Base-by-base conservation (phyloP, 2,329 filamentous ascomycete species). In the Amauroascus niger region DNA sequence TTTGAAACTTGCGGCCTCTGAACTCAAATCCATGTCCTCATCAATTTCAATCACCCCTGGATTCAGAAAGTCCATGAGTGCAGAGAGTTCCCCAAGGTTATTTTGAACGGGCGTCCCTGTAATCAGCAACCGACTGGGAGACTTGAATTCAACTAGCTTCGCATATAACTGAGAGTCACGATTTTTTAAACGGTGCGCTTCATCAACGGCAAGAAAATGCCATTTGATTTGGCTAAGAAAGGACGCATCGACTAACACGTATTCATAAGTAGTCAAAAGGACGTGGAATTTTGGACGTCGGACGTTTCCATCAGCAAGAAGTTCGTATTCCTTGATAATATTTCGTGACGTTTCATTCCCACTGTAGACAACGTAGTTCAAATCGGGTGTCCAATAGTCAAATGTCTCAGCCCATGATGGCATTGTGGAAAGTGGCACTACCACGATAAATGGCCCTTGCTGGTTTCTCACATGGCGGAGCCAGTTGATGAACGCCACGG, bases 341-440 rank as follows among this genome's bases (percentile, higher is more conserved):
- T 78, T 84, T 43, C 94, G 87, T 30, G 93, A 85, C 32, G 85
- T 80, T 67, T 93, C 86, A 52, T 89, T 91, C 49, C 94, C 93
- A 50, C 91, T 88, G 69, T 98, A 98, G 51, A 96, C 88, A 55
- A 98, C 87, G 69, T 96, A 97, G 69, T 98, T 97, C 58, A 97
- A 72, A 65, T 97, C 91, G 0, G 93, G 93, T 2, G 93, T 84
- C 93, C 93, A 98, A 59, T 86, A 78, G 69, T 96, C 93, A 70
- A 98, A 96, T 0, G 93, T 98, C 65, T 98, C 93, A 44, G 88
- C 93, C 93, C 93, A 98, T 1, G 93, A 89, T 6, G 93, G 91
- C 73, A 98, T 95, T 46, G 95, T 95, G 57, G 91, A 97, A 22
- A 98, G 78, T 26, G 93, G 93, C 6, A 95, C 93, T n/a, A 97